phyloP scores from a whole-genome alignment of 768 basidiomycete species.

The Artomyces pyxidatus region DNA sequence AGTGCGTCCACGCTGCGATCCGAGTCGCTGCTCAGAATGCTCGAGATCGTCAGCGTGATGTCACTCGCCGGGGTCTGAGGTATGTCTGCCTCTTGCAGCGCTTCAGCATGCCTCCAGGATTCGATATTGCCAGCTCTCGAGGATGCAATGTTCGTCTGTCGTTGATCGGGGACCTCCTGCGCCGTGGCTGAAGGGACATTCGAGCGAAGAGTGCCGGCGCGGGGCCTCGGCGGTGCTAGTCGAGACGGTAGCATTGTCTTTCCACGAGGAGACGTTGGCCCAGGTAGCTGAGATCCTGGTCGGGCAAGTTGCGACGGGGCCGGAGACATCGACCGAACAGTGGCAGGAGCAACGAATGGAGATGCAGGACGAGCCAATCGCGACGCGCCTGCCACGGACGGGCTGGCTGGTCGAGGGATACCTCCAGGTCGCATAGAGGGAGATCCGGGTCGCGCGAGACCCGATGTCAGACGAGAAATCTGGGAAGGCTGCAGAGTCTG shows the following conservation, averaged over 20 bases:
- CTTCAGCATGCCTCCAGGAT: constrained; percentile 21
- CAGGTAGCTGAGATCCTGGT: constrained; percentile 22
- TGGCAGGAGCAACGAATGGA: constrained; percentile 22
- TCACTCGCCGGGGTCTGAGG: constrained; percentile 37
- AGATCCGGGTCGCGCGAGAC: constrained; percentile 40
- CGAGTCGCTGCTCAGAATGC: constrained; percentile 82
- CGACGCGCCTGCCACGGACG: constrained; percentile 31
- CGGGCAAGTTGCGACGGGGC: constrained; percentile 21
- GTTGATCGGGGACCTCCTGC: constrained; percentile 6
- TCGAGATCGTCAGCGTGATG: constrained; percentile 78
- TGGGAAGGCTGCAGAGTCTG: constrained; percentile 35
- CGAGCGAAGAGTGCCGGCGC: constrained; percentile 24
- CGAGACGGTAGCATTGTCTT: constrained; percentile 72
- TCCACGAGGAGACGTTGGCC: constrained; percentile 37
- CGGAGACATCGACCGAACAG: constrained; percentile 33
- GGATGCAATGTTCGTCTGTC: constrained; percentile 2
- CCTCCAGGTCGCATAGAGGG: constrained; percentile 38
- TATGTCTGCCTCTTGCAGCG: constrained; percentile 25
- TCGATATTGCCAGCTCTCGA: constrained; percentile 17
- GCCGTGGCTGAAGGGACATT: constrained; percentile 1
- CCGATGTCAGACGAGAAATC: constrained; percentile 45
- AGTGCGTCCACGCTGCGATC: constrained; percentile 84
- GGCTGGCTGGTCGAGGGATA: constrained; percentile 41
- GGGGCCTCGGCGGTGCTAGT: constrained; percentile 55
- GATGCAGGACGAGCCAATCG: constrained; percentile 37